Percentiles rank a stretch among this genome's conserved stretches.
These are phyloP conservation scores for Venturiaceae sp. DNA, from an alignment of 2,329 filamentous ascomycete species.

Conservation along the genomic window DNA sequence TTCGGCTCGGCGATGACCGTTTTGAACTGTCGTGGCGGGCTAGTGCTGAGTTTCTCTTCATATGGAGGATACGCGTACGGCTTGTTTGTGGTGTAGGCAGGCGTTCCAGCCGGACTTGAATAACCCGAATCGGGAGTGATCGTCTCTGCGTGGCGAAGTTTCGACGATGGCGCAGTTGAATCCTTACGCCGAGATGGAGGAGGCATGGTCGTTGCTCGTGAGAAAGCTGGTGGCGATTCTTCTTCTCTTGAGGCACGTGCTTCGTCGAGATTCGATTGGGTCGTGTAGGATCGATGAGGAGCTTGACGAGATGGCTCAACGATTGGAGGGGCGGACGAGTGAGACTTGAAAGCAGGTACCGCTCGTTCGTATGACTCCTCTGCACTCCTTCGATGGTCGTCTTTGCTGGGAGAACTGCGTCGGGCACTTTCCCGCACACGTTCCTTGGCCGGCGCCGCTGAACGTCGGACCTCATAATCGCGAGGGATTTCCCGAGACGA, in stretches of 20 bases:
- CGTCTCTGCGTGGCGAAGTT: background rate
- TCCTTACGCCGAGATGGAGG: background rate
- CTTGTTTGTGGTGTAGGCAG: slow-evolving; percentile 1
- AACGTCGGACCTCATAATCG: slow-evolving; percentile 1
- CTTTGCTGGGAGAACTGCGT: slow-evolving; percentile 1
- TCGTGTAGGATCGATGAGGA: slow-evolving; percentile 2
- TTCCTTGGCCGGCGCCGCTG: slow-evolving; percentile 3
- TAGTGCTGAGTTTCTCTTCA: background rate
- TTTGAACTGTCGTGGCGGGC: slow-evolving; percentile 1
- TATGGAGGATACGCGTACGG: slow-evolving; percentile 1
- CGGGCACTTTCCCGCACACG: slow-evolving; percentile 1
- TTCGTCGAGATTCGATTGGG: background rate
- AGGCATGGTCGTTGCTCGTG: background rate
- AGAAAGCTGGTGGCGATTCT: background rate
- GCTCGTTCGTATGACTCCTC: slow-evolving; percentile 5
- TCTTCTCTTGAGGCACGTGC: background rate
- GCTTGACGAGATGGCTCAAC: background rate
- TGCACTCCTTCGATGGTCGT: background rate
- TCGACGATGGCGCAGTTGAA: background rate
- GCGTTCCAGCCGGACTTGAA: slow-evolving; percentile 1
- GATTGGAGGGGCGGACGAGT: slow-evolving; percentile 2
- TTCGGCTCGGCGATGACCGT: slow-evolving; percentile 2
- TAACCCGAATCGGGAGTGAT: background rate
- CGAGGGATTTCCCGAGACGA: background rate
- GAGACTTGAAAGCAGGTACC: background rate